Base-by-base conservation (phyloP, 2,329 filamentous ascomycete species). In the Pseudogymnoascus sp. region DNA sequence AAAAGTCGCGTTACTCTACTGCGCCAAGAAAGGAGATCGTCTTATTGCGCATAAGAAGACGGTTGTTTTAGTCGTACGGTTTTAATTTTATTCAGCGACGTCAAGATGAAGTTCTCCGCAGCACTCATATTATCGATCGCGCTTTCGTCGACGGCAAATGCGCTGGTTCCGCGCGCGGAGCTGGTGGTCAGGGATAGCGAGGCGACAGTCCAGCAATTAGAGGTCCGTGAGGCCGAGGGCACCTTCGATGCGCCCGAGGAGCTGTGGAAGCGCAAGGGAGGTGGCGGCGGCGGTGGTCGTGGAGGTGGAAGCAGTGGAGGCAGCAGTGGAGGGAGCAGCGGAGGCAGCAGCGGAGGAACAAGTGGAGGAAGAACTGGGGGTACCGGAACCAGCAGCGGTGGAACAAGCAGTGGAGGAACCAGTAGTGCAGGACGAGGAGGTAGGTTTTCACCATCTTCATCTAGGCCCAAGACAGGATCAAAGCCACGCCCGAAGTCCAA, bases 261-360 rank as follows among this genome's bases (percentile, higher is more conserved):
- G 34, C 73, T 87, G 21, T 85, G 78, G 76, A 86, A 85, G 77
- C 79, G 85, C 66, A 83, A 83, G 69, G 84, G 84, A 37, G 84
- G 85, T 59, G 84, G 84, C 5, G 82, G 82, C 7, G 75, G 81
- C 9, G 81, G 82, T 59, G 77, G 79, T 16, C 74, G 78, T 64
- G 79, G 80, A 8, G 74, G 73, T 21, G 65, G 67, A 11, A 62
- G 61, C 14, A 62, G 65, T 36, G 46, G 63, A 49, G 40, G 56
- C 5, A 60, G 36, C 56, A 36, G 56, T 11, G 53, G 31, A n/a
- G 21, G 18, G 18, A 18, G 18, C 18, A 18, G 18, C 18, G 18
- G 18, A 18, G 18, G 18, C 18, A 18, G 18, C 18, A 18, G 18
- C 18, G 18, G 18, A 18, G 18, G 38, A 31, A 61, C n/a, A 21